Evolutionary conservation across 306 rosid species (phyloP), one percentile per base, ranked within the genome.

Genomic region (barrel medic (Medicago truncatula)): DNA sequence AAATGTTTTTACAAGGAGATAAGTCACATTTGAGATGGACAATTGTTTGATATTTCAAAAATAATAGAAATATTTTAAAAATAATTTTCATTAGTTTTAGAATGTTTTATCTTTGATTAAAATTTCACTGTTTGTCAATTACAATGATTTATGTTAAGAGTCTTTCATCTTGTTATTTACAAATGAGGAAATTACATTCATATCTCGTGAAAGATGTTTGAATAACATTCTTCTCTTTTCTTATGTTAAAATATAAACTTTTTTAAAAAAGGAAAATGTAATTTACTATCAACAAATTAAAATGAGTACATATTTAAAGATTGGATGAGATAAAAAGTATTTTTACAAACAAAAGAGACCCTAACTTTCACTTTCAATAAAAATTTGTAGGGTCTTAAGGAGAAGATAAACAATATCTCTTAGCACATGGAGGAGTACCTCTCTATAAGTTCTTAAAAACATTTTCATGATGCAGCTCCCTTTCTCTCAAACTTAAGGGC

Each of bases 311-410:
- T 10, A 23, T 23, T 11, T 23, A 11, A 23, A 23, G 21, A 12
- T 21, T 11, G n/a, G 21, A 57, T 2, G 17, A n/a, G n/a, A n/a
- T 25, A 20, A 57, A 57, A 57, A 20, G 1, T 10, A 25, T 57
- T 12, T 59, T 23, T 10, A 11, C 0, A 59, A 25, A 59, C 3
- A 5, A 25, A 25, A 23, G 9, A 59, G 17, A 7, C 39, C 11
- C 41, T 31, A 64, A 69, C 46, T 72, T 70, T 64, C 73, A 78
- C 40, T 80, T 50, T 74, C 1, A 74, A 78, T 12, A 57, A 74
- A 81, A 58, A 49, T 20, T 18, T 52, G 81, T 70, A 74, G 88
- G 88, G 88, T 78, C 76, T 72, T 64, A 38, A 84, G 70, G 66
- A 31, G 38, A 47, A 73, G 38, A 47, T 68, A 73, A 53, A 73